A percentile compares a stretch with the other conserved stretches of the same genome.
Conservation (phyloP, 208 protist species). For the Leishmania amazonensis region DNA sequence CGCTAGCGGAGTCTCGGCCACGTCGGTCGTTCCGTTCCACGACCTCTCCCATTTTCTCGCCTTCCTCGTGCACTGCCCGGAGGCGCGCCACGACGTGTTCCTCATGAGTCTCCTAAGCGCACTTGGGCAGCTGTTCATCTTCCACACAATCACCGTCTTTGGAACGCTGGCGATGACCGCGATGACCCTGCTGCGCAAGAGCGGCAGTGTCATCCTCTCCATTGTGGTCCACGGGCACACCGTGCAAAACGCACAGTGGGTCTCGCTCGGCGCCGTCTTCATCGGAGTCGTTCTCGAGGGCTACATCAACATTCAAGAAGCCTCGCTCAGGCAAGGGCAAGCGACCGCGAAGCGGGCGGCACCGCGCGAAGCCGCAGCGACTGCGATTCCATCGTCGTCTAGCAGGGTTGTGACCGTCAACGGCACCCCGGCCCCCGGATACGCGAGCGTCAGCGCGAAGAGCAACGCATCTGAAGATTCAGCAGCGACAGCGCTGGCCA, state of each 20-base stretch:
- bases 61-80: constrained; percentile 59
- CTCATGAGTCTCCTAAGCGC: constrained; percentile 73
- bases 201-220: constrained; percentile 76
- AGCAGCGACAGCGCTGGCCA: background rate
- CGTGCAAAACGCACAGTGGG: constrained; percentile 55
- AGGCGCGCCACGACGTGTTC: constrained; percentile 58
- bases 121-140: constrained; percentile 83
- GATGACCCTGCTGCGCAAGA: constrained; percentile 84
- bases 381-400: background rate
- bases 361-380: background rate
- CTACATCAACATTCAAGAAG: constrained; percentile 39
- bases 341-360: background rate
- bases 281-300: constrained; percentile 64
- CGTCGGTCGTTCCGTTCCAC: constrained; percentile 43
- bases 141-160: constrained; percentile 78
- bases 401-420: background rate
- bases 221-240: constrained; percentile 73
- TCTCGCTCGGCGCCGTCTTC: constrained; percentile 55
- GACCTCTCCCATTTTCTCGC: constrained; percentile 49
- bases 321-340: constrained; percentile 11
- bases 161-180: constrained; percentile 76
- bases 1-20: background rate
- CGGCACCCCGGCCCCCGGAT: background rate
- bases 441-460: background rate
- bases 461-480: background rate